Evolutionary conservation across 2,329 filamentous ascomycete genomes (phyloP).

Genomic region (Paecilomyces sp.): DNA sequence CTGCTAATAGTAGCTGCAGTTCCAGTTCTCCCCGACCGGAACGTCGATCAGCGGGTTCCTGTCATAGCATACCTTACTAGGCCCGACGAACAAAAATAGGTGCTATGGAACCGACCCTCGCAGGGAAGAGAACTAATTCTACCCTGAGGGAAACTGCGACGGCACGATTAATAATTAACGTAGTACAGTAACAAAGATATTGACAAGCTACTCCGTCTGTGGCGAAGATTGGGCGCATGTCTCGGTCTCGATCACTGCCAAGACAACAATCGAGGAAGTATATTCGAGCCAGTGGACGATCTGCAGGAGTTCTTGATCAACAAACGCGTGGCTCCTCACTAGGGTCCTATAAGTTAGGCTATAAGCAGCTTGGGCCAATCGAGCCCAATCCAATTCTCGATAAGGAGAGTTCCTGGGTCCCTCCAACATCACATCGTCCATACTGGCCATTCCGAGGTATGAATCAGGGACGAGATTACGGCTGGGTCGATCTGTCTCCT

Average conservation of each 20-base stretch:
- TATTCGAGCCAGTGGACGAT: not conserved
- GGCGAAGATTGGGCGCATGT: not conserved
- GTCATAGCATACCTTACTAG: not conserved
- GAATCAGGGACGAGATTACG: not conserved
- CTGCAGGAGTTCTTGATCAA: not conserved
- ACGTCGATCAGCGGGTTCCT: not conserved
- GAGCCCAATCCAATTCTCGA: not conserved
- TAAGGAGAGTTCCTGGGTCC: not conserved
- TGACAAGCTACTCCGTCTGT: too few relatives aligned
- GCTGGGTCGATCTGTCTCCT: not conserved
- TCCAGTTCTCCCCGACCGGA: not conserved
- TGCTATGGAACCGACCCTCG: not conserved
- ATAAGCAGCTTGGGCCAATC: not conserved
- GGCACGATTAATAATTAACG: not conserved
- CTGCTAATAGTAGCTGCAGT: not conserved
- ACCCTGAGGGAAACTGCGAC: not conserved
- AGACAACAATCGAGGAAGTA: not conserved
- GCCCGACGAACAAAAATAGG: not conserved
- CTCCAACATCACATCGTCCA: not conserved
- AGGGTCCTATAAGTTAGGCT: not conserved
- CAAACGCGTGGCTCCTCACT: not conserved
- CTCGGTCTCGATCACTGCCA: not conserved
- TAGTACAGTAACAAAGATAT: not conserved
- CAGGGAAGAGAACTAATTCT: not conserved
- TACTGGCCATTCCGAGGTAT: not conserved